Conservation (phyloP, 2,329 filamentous ascomycete genomes). For the Rhinocladiella mackenziei region DNA sequence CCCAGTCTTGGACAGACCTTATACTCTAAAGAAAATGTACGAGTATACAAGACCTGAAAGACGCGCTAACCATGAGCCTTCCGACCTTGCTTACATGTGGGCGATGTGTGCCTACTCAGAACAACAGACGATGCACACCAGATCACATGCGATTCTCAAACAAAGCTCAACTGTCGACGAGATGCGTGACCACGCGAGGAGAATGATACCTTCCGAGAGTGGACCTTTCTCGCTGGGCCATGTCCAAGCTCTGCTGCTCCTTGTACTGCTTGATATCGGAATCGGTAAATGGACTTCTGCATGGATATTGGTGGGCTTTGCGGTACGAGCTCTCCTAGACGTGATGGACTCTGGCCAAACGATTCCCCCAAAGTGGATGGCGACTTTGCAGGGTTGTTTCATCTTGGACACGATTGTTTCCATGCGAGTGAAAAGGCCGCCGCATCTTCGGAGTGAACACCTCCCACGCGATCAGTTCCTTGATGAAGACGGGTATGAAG, state of each 20-base stretch:
- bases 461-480: conserved; percentile 43
- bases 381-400: conserved; percentile 51
- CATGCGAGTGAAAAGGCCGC: conserved; percentile 43
- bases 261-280: conserved; percentile 50
- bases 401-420: conserved; percentile 53
- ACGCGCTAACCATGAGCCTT: conserved; percentile 1
- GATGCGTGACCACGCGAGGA: conserved; percentile 30
- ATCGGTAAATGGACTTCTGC: conserved; percentile 47
- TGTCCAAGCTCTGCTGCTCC: conserved; percentile 43
- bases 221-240: conserved; percentile 41
- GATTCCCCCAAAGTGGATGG: conserved; percentile 35
- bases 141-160: not conserved
- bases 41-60: conserved; percentile 35
- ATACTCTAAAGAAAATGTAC: conserved; percentile 54
- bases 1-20: conserved; percentile 56
- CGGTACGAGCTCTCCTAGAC: conserved; percentile 46
- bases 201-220: conserved; percentile 38
- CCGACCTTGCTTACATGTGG: conserved; percentile 42
- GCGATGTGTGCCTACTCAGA: conserved; percentile 42
- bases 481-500: conserved; percentile 64
- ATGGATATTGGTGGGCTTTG: conserved; percentile 53
- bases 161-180: conserved; percentile 2
- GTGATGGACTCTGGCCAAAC: conserved; percentile 30
- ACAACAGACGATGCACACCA: conserved; percentile 12
- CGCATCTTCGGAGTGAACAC: conserved; percentile 42